phyloP scores from a whole-genome alignment of 306 rosid genomes.

The Rosa lucieae region DNA sequence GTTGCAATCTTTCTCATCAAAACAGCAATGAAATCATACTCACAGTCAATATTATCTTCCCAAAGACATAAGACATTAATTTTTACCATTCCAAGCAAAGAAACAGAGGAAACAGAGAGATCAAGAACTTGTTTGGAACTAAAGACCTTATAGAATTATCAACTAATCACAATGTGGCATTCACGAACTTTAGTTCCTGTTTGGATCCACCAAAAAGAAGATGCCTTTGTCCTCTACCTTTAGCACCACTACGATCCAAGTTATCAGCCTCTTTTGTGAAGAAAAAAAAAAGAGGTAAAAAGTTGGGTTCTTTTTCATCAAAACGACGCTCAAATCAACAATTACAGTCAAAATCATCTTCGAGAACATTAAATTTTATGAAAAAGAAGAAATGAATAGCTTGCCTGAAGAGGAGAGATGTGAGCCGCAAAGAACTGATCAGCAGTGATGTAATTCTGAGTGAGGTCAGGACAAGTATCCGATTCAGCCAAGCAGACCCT shows the following conservation, averaged over 20 bases:
- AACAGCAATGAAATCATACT: neutral
- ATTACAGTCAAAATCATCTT: neutral
- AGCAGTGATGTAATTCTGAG: constrained; percentile 45
- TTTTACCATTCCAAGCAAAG: neutral
- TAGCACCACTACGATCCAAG: neutral
- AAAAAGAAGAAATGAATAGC: neutral
- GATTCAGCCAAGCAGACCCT: constrained; percentile 74
- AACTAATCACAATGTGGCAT: neutral
- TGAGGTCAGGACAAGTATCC: constrained; percentile 50
- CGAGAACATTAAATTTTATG: neutral
- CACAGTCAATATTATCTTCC: neutral
- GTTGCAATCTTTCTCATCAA: neutral
- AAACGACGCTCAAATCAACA: neutral
- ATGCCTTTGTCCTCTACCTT: neutral
- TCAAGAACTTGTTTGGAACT: neutral
- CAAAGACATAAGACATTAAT: neutral
- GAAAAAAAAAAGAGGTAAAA: neutral
- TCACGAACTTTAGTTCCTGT: neutral
- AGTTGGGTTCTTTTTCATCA: neutral
- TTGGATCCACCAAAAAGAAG: constrained; percentile 1
- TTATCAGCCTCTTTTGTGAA: neutral
- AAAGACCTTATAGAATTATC: neutral
- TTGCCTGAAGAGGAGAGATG: constrained; percentile 80
- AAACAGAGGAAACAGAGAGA: neutral
- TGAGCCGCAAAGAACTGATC: constrained; percentile 66